Evolutionary conservation across 2,329 filamentous ascomycete genomes (phyloP).

Genomic region (Tolypocladium paradoxum): DNA sequence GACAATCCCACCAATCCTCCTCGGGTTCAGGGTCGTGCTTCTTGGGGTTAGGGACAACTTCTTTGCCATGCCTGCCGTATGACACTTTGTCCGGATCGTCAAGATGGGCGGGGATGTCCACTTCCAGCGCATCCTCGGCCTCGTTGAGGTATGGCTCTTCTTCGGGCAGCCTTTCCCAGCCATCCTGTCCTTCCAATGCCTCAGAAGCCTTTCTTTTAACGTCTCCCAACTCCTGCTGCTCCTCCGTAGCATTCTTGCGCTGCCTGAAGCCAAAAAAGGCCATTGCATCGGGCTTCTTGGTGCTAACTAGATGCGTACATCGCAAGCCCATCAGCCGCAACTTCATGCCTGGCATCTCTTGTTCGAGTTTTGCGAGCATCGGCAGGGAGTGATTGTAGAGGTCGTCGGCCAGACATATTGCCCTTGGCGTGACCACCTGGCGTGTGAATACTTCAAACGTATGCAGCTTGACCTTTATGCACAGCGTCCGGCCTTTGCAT

Average conservation of each 20-base stretch:
- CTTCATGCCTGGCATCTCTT: constrained; percentile 69
- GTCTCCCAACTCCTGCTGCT: constrained; percentile 5
- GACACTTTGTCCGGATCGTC: neutral
- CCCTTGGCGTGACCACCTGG: constrained; percentile 64
- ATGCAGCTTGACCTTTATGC: constrained; percentile 86
- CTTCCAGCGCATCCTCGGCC: neutral
- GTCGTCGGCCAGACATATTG: constrained; percentile 65
- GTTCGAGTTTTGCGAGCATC: constrained; percentile 74
- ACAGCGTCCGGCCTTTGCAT: constrained; percentile 83
- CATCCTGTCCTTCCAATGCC: constrained; percentile 23
- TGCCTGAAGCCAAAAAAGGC: constrained; percentile 64
- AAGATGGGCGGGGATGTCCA: neutral
- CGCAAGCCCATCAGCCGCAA: constrained; percentile 80
- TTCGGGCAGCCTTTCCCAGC: constrained; percentile 60
- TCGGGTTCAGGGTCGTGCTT: constrained; percentile 17
- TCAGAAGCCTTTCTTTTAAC: constrained; percentile 25
- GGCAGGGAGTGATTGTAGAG: constrained; percentile 72
- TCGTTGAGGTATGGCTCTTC: constrained; percentile 37
- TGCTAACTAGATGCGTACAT: constrained; percentile 78
- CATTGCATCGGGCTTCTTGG: constrained; percentile 66
- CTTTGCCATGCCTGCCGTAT: constrained; percentile 33
- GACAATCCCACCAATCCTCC: constrained; percentile 68
- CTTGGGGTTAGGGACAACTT: constrained; percentile 36
- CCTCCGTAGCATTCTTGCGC: constrained; percentile 11
- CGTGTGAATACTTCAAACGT: constrained; percentile 87